Conservation (phyloP, 2,329 filamentous ascomycete genomes). For the Phaeosphaeria sp. region DNA sequence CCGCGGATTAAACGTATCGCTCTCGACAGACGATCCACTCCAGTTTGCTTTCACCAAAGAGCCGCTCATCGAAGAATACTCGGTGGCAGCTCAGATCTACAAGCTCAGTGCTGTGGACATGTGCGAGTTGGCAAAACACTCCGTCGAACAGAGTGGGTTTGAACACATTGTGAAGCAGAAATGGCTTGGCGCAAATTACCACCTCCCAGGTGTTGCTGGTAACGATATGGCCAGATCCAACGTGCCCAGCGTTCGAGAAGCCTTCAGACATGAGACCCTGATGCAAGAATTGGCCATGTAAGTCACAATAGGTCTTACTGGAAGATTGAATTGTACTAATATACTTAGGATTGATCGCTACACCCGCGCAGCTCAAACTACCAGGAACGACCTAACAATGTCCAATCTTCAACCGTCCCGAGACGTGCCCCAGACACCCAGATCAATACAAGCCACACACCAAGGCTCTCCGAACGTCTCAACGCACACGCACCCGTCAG, state of each 20-base stretch:
- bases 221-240: constrained; percentile 97
- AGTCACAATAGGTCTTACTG: constrained; percentile 46
- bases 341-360: constrained; percentile 49
- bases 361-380: constrained; percentile 46
- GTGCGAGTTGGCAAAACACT: constrained; percentile 97
- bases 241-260: constrained; percentile 89
- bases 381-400: constrained; percentile 38
- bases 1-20: constrained; percentile 90
- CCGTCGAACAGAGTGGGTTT: constrained; percentile 92
- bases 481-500: constrained; percentile 50
- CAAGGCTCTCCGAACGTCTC: constrained; percentile 51
- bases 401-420: constrained; percentile 41
- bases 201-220: constrained; percentile 78
- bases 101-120: constrained; percentile 97
- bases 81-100: constrained; percentile 97
- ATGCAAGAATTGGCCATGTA: constrained; percentile 85
- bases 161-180: constrained; percentile 87
- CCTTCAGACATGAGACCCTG: constrained; percentile 87
- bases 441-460: constrained; percentile 37
- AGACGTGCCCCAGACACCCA: constrained; percentile 36
- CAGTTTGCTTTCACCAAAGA: constrained; percentile 99
- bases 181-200: constrained; percentile 84
- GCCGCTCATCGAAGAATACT: constrained; percentile 96
- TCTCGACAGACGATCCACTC: constrained; percentile 95
- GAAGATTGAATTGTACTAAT: constrained; percentile 10